Conservation (phyloP, 192 early-diverging fungal species). For the Phlyctochytrium planicorne region DNA sequence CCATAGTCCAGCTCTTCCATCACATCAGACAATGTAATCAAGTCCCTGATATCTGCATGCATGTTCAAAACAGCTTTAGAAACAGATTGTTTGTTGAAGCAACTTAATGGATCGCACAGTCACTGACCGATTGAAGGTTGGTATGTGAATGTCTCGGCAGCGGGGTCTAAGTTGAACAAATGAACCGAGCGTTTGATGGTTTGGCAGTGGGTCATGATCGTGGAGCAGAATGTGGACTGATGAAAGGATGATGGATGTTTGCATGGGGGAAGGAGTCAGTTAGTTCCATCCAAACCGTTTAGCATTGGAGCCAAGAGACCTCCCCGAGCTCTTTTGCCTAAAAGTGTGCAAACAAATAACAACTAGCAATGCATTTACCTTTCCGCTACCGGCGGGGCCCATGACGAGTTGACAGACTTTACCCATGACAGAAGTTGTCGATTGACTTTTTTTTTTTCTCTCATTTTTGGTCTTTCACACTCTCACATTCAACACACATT, state of each 20-base stretch:
- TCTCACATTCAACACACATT: too few species aligned
- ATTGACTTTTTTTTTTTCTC: background rate
- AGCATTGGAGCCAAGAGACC: background rate
- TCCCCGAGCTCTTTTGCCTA: too few species aligned
- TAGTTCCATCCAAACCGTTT: background rate
- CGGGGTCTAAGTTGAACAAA: constrained; percentile 96
- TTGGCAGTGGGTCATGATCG: constrained; percentile 93
- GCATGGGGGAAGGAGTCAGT: background rate
- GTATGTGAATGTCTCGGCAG: constrained; percentile 95
- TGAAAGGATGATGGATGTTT: background rate
- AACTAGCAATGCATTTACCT: constrained; percentile 42
- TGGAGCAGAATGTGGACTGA: constrained; percentile 89
- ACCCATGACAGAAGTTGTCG: constrained; percentile 25
- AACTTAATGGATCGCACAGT: background rate
- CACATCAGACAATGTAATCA: constrained; percentile 97
- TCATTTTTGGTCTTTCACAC: too few species aligned
- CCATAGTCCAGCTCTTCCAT: constrained; percentile 97
- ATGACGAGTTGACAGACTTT: constrained; percentile 86
- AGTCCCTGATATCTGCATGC: constrained; percentile 80
- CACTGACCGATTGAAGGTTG: constrained; percentile 76
- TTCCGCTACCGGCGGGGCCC: constrained; percentile 93
- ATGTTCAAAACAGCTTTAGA: background rate
- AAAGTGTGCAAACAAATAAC: too few species aligned
- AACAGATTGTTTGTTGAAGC: background rate
- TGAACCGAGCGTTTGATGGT: constrained; percentile 79